Conservation (phyloP, 495 filamentous ascomycete genomes). For the Neurospora sp. region DNA sequence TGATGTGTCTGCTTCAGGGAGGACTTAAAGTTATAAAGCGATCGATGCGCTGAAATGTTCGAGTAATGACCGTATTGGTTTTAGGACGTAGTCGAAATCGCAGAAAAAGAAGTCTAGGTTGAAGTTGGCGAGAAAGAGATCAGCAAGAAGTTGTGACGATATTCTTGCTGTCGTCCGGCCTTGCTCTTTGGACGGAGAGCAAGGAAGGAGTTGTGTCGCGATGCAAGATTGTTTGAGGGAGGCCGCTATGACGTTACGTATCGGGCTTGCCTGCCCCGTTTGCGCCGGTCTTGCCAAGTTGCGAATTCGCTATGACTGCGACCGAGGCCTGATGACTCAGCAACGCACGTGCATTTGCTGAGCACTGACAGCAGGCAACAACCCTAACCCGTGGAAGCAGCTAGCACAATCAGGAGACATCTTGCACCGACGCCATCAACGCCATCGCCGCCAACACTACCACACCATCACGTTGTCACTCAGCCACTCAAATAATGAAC, state of each 20-base stretch:
- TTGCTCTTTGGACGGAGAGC: background rate
- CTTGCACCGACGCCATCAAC: background rate
- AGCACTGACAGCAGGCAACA: background rate
- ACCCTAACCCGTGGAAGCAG: background rate
- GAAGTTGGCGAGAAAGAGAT: background rate
- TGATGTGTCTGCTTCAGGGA: background rate
- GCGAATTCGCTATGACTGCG: background rate
- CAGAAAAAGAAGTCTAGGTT: background rate
- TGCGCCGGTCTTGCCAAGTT: background rate
- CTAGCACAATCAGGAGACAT: background rate
- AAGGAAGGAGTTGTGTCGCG: background rate
- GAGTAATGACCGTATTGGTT: background rate
- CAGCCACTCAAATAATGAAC: background rate
- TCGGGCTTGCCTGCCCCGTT: background rate
- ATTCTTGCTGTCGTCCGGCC: background rate
- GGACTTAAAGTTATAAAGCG: background rate
- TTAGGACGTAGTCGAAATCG: background rate
- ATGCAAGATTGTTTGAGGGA: background rate
- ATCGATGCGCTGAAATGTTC: background rate
- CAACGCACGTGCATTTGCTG: background rate
- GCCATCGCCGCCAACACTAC: background rate
- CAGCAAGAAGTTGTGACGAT: slow-evolving; percentile 9
- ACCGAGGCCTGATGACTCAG: background rate
- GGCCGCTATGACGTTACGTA: background rate
- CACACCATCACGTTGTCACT: background rate